Evolutionary conservation across 257 asterid genomes (phyloP).

Genomic region (Perilla frutescens): DNA sequence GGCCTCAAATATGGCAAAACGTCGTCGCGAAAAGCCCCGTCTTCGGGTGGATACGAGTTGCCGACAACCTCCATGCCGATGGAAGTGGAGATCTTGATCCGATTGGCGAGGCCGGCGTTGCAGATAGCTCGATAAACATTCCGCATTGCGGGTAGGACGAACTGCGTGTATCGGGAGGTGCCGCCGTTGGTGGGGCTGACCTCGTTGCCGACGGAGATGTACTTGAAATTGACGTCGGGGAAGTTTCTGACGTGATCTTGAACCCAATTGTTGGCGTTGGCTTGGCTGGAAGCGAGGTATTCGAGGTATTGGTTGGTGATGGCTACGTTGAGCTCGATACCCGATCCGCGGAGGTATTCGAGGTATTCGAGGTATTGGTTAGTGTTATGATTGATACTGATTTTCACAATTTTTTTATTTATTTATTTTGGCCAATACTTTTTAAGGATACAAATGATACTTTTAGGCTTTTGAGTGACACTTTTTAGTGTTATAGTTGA

Average conservation of each 20-base stretch:
- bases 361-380: too few relatives aligned
- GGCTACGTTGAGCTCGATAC: conserved; percentile 1
- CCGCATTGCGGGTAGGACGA: conserved; percentile 5
- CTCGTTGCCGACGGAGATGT: conserved; percentile 26
- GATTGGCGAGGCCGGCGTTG: neutral
- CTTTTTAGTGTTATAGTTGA: too few relatives aligned
- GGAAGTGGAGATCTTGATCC: conserved; percentile 8
- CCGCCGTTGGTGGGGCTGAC: conserved; percentile 10
- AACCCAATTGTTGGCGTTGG: conserved; percentile 1
- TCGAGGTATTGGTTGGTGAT: conserved; percentile 15
- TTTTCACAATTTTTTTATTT: too few relatives aligned
- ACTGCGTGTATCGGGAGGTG: neutral
- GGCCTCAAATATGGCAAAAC: conserved; percentile 3
- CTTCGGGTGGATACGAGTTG: conserved; percentile 3
- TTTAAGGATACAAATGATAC: too few relatives aligned
- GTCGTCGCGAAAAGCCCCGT: neutral
- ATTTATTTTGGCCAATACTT: too few relatives aligned
- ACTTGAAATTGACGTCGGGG: conserved; percentile 1
- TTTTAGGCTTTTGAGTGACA: too few relatives aligned
- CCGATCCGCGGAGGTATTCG: conserved; percentile 19
- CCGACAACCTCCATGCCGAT: conserved; percentile 1
- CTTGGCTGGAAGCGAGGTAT: neutral
- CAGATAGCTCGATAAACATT: neutral
- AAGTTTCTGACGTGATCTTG: neutral
- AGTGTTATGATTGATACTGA: too few relatives aligned